phyloP scores from a whole-genome alignment of 257 asterid species.

The Verbascum thapsus region DNA sequence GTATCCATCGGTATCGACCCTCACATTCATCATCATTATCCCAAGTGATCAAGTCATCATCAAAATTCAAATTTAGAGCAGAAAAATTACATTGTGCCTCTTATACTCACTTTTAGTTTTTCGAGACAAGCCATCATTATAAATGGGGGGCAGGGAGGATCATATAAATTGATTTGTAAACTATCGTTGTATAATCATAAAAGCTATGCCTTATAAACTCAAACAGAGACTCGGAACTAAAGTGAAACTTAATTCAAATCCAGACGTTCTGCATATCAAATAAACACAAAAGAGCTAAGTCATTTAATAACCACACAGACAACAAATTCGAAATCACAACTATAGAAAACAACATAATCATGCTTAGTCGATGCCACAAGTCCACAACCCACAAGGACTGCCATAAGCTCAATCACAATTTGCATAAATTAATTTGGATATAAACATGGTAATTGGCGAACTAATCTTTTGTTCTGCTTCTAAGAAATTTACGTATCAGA shows the following conservation, averaged over 20 bases:
- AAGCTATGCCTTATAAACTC: not conserved
- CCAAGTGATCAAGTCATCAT: constrained; percentile 17
- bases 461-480: not conserved
- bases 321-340: not conserved
- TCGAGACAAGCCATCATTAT: not conserved
- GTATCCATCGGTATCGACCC: constrained; percentile 8
- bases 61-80: constrained; percentile 2
- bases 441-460: not conserved
- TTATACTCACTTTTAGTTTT: constrained; percentile 8
- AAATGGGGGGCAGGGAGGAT: not conserved
- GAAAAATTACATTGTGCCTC: not conserved
- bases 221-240: not conserved
- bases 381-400: not conserved
- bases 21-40: not conserved
- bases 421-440: constrained; percentile 12
- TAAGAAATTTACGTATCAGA: not conserved
- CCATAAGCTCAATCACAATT: no score
- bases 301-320: not conserved
- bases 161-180: not conserved
- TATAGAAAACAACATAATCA: no score
- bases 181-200: not conserved
- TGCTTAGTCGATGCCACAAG: no score
- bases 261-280: not conserved
- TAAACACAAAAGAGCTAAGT: not conserved
- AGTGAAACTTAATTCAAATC: not conserved